Evolutionary conservation across 2,329 filamentous ascomycete genomes (phyloP).

Genomic region (Calonectria leucothoes): DNA sequence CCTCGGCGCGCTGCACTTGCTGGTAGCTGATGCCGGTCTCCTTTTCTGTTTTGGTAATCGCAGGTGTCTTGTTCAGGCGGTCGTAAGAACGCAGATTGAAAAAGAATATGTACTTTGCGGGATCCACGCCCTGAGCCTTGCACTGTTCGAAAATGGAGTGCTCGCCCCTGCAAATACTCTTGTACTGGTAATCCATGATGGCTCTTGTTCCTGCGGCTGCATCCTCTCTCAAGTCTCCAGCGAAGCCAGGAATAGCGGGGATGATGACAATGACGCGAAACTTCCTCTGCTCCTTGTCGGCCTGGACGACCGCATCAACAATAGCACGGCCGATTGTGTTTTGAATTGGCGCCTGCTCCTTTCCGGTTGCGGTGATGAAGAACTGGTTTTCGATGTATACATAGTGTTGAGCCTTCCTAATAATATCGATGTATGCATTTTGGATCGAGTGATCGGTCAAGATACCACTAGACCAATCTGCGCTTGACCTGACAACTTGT

Average conservation of each 20-base stretch:
- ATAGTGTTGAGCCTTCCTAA: slow-evolving; percentile 88
- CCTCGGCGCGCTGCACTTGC: slow-evolving; percentile 87
- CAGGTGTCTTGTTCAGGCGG: slow-evolving; percentile 84
- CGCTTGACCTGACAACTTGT: slow-evolving; percentile 89
- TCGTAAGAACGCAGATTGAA: slow-evolving; percentile 97
- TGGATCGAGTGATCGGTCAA: slow-evolving; percentile 87
- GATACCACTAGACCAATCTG: slow-evolving; percentile 95
- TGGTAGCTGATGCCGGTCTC: slow-evolving; percentile 86
- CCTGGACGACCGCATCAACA: slow-evolving; percentile 87
- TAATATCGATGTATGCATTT: slow-evolving; percentile 87
- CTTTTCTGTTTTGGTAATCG: slow-evolving; percentile 80
- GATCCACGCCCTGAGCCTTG: slow-evolving; percentile 78
- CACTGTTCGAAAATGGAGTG: slow-evolving; percentile 91
- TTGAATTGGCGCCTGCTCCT: slow-evolving; percentile 86
- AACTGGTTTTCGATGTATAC: slow-evolving; percentile 99
- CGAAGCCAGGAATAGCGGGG: slow-evolving; percentile 92
- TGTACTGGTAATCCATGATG: slow-evolving; percentile 99
- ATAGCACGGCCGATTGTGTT: slow-evolving; percentile 91
- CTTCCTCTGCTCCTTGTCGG: slow-evolving; percentile 84
- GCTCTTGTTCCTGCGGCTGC: slow-evolving; percentile 88
- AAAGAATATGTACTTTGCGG: slow-evolving; percentile 84
- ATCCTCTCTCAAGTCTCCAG: slow-evolving; percentile 86
- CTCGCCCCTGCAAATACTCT: slow-evolving; percentile 91
- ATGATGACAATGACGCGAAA: slow-evolving; percentile 93
- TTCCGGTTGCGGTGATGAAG: slow-evolving; percentile 94